These are phyloP conservation scores for Boletus bicolor DNA, from an alignment of 768 basidiomycete genomes.

Conservation along the genomic window DNA sequence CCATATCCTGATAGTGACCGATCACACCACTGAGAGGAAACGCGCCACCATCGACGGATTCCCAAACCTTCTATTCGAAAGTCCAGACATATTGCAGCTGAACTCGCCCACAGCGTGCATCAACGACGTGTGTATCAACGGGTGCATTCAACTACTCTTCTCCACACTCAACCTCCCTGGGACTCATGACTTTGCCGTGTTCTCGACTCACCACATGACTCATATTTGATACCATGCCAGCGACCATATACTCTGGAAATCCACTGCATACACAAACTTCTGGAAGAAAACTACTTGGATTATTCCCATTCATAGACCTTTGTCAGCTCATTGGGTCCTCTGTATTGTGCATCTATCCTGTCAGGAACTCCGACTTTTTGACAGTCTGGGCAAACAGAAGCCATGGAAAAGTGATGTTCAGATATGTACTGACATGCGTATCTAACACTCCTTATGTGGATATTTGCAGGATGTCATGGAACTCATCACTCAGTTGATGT, in stretches of 20 bases:
- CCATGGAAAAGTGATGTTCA: neutral
- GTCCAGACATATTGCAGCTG: too few relatives aligned
- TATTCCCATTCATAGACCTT: slow-evolving; percentile 33
- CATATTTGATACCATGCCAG: neutral
- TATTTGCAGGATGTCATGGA: neutral
- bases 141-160: too few relatives aligned
- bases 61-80: too few relatives aligned
- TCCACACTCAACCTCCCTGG: neutral
- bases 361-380: slow-evolving; percentile 5
- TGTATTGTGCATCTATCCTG: slow-evolving; percentile 9
- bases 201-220: slow-evolving; percentile 5
- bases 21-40: too few relatives aligned
- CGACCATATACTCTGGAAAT: slow-evolving; percentile 19
- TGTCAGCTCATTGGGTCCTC: slow-evolving; percentile 33
- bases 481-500: too few relatives aligned
- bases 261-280: slow-evolving; percentile 11
- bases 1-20: too few relatives aligned
- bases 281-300: slow-evolving; percentile 37
- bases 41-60: too few relatives aligned
- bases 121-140: too few relatives aligned
- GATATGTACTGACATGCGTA: too few relatives aligned
- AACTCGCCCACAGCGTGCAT: too few relatives aligned
- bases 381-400: slow-evolving; percentile 3
- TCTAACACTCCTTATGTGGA: too few relatives aligned
- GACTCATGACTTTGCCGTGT: neutral